Conservation (phyloP, 192 early-diverging fungal species). For the Obelidium mucronatum region DNA sequence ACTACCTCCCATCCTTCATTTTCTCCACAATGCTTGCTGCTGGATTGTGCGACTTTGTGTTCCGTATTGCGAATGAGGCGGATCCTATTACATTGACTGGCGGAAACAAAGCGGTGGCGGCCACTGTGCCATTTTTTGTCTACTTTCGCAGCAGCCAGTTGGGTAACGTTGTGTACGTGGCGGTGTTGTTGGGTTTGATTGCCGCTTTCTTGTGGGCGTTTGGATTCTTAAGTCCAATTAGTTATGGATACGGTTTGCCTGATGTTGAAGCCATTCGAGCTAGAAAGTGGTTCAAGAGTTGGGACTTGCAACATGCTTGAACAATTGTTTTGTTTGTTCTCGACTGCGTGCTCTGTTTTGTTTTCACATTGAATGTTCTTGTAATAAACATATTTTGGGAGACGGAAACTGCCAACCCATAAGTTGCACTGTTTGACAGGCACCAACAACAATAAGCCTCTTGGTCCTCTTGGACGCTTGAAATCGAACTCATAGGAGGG, state of each 20-base stretch:
- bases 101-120: conserved; percentile 22
- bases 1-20: conserved; percentile 90
- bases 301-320: conserved; percentile 86
- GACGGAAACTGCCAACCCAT: too few relatives aligned
- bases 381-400: too few relatives aligned
- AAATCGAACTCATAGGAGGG: too few relatives aligned
- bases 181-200: conserved; percentile 51
- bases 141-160: conserved; percentile 36
- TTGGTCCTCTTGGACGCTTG: too few relatives aligned
- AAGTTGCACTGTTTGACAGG: too few relatives aligned
- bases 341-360: neutral
- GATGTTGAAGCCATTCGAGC: conserved; percentile 62
- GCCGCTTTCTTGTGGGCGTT: conserved; percentile 66
- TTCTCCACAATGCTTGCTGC: conserved; percentile 80
- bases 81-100: conserved; percentile 9
- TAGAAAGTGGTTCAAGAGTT: conserved; percentile 76
- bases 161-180: conserved; percentile 40
- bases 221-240: conserved; percentile 82
- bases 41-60: conserved; percentile 79
- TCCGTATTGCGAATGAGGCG: conserved; percentile 27
- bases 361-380: too few relatives aligned
- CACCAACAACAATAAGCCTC: too few relatives aligned
- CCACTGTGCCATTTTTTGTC: conserved; percentile 29
- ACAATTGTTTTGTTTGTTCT: conserved; percentile 19
- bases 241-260: conserved; percentile 81